Base-by-base conservation (phyloP, 1,284 basidiomycete species). In the Rhizoctonia solani region DNA sequence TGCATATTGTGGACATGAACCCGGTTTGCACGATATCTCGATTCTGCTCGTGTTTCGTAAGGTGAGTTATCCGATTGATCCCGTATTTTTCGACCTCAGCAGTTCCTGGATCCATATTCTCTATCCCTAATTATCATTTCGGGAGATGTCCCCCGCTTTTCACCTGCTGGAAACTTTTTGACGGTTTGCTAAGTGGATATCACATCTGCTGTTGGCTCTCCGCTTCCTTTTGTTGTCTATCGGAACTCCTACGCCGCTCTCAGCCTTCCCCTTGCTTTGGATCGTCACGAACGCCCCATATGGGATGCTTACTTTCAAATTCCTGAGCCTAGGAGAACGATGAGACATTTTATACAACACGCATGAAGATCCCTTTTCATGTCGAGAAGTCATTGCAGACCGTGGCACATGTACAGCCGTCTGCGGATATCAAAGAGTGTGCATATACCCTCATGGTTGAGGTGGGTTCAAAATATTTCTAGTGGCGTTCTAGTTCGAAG, bases 41-140 rank as follows among this genome's bases (percentile, higher is more conserved):
- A 69, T 90, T 9, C 77, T 91, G 13, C 82, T 92, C 73, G 80
- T 87, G 8, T 91, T 85, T 76, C 83, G 89, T 74, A 84, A 88
- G 80, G 90, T 90, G 72, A 67, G 79, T 76, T 21, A 50, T 52
- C 50, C 21, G 54, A 59, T 67, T 69, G 54, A 59, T 61, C 56
- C 42, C 25, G 21, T 49, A 52, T 63, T 63, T 63, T 56, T 56
- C 30, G 34, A 37, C 34, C 47, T 37, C 49, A 49, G 47, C 46
- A 23, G 25, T 27, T 37, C 58, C 37, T 52, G 27, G 47, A 41
- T 14, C 59, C 59, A 37, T 27, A n/a, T 53, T 52, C 37, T 42
- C 59, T 53, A 21, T 50, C 47, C 59, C 34, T 39, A 34, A 53
- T 63, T 34, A 63, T 52, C 59, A 25, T 63, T 41, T 52, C 42